Percentiles rank a stretch among this genome's conserved stretches.
These are phyloP conservation scores for Pisolithus orientalis DNA, from an alignment of 768 basidiomycete species.

Conservation along the genomic window DNA sequence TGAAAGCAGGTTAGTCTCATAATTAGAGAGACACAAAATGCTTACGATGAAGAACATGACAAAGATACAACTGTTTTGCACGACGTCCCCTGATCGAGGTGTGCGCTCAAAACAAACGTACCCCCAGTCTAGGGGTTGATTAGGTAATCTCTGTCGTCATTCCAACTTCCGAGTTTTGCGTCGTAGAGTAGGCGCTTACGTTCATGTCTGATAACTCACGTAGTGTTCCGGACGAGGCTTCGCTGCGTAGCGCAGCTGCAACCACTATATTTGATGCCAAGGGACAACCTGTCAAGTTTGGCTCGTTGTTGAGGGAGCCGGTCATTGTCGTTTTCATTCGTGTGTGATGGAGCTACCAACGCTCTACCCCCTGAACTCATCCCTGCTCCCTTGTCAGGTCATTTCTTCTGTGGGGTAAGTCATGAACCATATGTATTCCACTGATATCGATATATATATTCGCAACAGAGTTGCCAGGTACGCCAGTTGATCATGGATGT, in stretches of 20 bases:
- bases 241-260: slow-evolving; percentile 31
- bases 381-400: slow-evolving; percentile 31
- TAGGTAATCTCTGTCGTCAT: too few species aligned
- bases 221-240: slow-evolving; percentile 27
- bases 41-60: slow-evolving; percentile 71
- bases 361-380: not conserved
- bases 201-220: slow-evolving; percentile 1
- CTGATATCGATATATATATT: not conserved
- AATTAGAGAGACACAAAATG: slow-evolving; percentile 8
- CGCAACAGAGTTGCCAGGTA: slow-evolving; percentile 38
- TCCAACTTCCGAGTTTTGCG: not conserved
- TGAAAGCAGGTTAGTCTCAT: not conserved
- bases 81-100: too few species aligned
- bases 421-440: not conserved
- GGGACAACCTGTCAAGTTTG: slow-evolving; percentile 46
- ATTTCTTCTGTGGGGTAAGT: slow-evolving; percentile 62
- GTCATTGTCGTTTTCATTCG: slow-evolving; percentile 62
- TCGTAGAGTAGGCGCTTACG: too few species aligned
- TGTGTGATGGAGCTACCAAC: slow-evolving; percentile 15
- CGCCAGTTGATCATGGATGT: not conserved
- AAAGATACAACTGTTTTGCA: not conserved
- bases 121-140: too few species aligned
- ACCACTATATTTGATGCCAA: slow-evolving; percentile 38
- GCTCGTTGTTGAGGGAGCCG: slow-evolving; percentile 44
- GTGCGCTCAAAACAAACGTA: too few species aligned